Conservation (phyloP, 2,329 filamentous ascomycete species). For the Elsinoe arachidis region DNA sequence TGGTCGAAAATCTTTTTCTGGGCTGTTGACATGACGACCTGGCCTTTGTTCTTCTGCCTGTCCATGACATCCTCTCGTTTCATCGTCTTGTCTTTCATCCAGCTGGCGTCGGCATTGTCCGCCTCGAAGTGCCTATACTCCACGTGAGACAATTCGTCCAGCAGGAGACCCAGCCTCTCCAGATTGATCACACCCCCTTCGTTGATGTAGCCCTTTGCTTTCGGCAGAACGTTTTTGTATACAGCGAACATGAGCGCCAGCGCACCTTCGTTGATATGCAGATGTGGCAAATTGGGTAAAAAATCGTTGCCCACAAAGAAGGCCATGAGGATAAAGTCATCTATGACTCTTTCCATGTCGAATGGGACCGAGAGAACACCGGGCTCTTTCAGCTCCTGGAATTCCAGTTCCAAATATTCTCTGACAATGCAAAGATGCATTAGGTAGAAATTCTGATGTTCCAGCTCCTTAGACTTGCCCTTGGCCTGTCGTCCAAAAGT, state of each 20-base stretch:
- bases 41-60: slow-evolving; percentile 50
- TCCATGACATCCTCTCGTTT: slow-evolving; percentile 59
- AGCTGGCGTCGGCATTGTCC: slow-evolving; percentile 79
- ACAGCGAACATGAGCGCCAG: slow-evolving; percentile 94
- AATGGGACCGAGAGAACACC: slow-evolving; percentile 68
- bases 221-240: slow-evolving; percentile 83
- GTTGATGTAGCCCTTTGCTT: slow-evolving; percentile 90
- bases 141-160: slow-evolving; percentile 78
- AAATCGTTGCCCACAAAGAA: slow-evolving; percentile 99
- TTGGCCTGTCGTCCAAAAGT: slow-evolving; percentile 86
- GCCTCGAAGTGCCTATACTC: slow-evolving; percentile 90
- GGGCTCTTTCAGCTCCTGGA: slow-evolving; percentile 77
- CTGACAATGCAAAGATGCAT: slow-evolving; percentile 96
- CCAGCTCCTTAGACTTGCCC: slow-evolving; percentile 86
- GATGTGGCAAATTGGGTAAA: slow-evolving; percentile 85
- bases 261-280: slow-evolving; percentile 98
- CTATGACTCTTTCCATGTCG: slow-evolving; percentile 92
- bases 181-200: slow-evolving; percentile 89
- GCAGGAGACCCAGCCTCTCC: slow-evolving; percentile 62
- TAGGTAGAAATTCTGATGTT: slow-evolving; percentile 97
- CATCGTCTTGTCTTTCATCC: slow-evolving; percentile 81
- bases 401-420: slow-evolving; percentile 94
- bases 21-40: slow-evolving; percentile 64
- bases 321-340: slow-evolving; percentile 98
- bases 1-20: slow-evolving; percentile 76